Percentiles rank a stretch among this genome's conserved stretches.
Evolutionary conservation across 169 alveolate genomes (phyloP).

Genomic region (Cryptosporidium meleagridis): DNA sequence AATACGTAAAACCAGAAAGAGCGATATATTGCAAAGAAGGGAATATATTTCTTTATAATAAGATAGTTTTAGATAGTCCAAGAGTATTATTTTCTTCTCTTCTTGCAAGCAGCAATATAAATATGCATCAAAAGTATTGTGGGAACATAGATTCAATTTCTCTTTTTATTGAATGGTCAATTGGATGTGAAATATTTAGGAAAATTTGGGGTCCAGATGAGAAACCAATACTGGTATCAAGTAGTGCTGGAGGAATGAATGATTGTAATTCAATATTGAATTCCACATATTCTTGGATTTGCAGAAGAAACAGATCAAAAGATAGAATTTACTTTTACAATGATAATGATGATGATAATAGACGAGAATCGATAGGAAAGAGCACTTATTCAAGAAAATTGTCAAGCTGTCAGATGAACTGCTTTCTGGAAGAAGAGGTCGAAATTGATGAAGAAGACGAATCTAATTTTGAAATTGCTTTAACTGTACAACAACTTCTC

Average conservation of each 20-base stretch:
- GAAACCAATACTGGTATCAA: conserved; percentile 5
- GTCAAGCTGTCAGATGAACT: not conserved
- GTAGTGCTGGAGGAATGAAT: conserved; percentile 36
- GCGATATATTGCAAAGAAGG: not conserved
- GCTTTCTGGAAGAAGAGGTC: not conserved
- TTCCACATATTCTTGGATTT: conserved; percentile 2
- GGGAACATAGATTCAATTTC: conserved; percentile 52
- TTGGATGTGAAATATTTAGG: conserved; percentile 56
- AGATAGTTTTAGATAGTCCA: conserved; percentile 32
- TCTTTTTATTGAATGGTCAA: conserved; percentile 53
- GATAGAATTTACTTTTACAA: conserved; percentile 4
- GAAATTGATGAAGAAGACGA: not conserved
- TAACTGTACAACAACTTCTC: conserved; percentile 46
- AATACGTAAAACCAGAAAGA: conserved; percentile 37
- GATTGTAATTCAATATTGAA: conserved; percentile 14
- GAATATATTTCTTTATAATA: conserved; percentile 1
- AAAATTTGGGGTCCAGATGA: conserved; percentile 64
- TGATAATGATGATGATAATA: too few species aligned
- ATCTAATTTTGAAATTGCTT: conserved; percentile 31
- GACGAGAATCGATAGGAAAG: not conserved
- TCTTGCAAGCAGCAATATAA: conserved; percentile 42
- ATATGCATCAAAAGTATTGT: conserved; percentile 50
- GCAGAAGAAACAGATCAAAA: conserved; percentile 22
- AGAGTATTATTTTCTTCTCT: conserved; percentile 65
- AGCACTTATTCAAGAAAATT: too few species aligned